Conservation (phyloP, 441 rosid species). For the Mallotus japonicus region DNA sequence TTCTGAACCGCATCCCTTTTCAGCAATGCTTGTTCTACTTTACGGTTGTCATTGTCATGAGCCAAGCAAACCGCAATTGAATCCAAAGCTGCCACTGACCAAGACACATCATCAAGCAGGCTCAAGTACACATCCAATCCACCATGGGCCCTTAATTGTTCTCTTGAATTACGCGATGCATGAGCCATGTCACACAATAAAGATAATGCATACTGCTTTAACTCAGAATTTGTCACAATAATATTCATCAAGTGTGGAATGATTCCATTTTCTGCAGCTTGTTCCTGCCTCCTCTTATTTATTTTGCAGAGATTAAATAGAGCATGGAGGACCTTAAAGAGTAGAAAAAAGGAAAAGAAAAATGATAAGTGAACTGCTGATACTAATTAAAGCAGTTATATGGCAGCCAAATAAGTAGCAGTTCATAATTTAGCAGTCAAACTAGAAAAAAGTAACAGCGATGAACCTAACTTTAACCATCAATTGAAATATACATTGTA, state of each 20-base stretch:
- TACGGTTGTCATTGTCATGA: conserved; percentile 91
- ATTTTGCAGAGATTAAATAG: conserved; percentile 96
- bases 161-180: conserved; percentile 97
- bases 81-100: conserved; percentile 95
- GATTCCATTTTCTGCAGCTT: conserved; percentile 99
- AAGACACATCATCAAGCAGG: conserved; percentile 78
- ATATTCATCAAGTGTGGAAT: conserved; percentile 93
- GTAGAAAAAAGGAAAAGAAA: conserved; percentile 6
- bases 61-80: conserved; percentile 98
- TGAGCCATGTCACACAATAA: conserved; percentile 98
- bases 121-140: conserved; percentile 93
- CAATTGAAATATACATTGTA: not conserved
- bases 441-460: not conserved
- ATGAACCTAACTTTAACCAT: not conserved
- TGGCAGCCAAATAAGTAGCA: not conserved
- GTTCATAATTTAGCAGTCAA: not conserved
- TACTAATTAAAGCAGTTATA: conserved; percentile 1
- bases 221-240: conserved; percentile 69
- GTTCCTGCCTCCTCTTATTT: conserved; percentile 98
- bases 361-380: conserved; percentile 10
- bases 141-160: conserved; percentile 93
- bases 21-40: conserved; percentile 91
- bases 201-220: conserved; percentile 85
- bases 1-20: conserved; percentile 86
- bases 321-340: conserved; percentile 76